A percentile compares a stretch with the other conserved stretches of the same genome.
These are phyloP conservation scores for Corymbia maculata DNA, from an alignment of 345 rosid species.

Conservation along the genomic window DNA sequence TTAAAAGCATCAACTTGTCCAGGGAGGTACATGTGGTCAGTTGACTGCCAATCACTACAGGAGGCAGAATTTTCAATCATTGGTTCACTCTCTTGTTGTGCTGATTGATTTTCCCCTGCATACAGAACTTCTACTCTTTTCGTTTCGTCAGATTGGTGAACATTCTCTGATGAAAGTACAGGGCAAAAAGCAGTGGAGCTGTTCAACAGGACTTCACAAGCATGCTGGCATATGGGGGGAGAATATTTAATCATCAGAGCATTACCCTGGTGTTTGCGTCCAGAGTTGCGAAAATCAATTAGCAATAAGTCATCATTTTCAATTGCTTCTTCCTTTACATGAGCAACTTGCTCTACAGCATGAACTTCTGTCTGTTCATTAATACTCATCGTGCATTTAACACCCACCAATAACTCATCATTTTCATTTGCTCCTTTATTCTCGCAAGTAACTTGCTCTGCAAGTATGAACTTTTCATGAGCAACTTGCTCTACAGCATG, in stretches of 20 bases:
- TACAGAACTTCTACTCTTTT: slow-evolving; percentile 3
- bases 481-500: slow-evolving; percentile 3
- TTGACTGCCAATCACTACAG: background rate
- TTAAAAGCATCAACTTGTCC: slow-evolving; percentile 11
- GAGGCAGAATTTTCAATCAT: background rate
- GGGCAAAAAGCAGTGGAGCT: slow-evolving; percentile 1
- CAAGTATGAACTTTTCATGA: background rate
- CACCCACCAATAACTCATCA: slow-evolving; percentile 7
- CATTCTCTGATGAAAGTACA: slow-evolving; percentile 6
- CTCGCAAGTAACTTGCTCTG: background rate
- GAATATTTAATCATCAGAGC: background rate
- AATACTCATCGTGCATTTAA: slow-evolving; percentile 6
- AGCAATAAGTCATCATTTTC: slow-evolving; percentile 1
- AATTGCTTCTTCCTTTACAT: slow-evolving; percentile 3
- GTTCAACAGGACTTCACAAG: background rate
- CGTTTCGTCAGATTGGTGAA: slow-evolving; percentile 4
- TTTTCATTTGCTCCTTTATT: background rate
- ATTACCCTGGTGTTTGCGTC: background rate
- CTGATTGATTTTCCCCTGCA: slow-evolving; percentile 6
- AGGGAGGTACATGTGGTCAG: slow-evolving; percentile 11
- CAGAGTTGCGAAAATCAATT: slow-evolving; percentile 7
- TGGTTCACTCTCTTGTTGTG: background rate
- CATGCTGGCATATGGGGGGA: background rate
- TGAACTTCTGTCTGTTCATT: slow-evolving; percentile 12
- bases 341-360: slow-evolving; percentile 3